Conservation (phyloP, 1,284 basidiomycete species). For the Mycena citricolor region DNA sequence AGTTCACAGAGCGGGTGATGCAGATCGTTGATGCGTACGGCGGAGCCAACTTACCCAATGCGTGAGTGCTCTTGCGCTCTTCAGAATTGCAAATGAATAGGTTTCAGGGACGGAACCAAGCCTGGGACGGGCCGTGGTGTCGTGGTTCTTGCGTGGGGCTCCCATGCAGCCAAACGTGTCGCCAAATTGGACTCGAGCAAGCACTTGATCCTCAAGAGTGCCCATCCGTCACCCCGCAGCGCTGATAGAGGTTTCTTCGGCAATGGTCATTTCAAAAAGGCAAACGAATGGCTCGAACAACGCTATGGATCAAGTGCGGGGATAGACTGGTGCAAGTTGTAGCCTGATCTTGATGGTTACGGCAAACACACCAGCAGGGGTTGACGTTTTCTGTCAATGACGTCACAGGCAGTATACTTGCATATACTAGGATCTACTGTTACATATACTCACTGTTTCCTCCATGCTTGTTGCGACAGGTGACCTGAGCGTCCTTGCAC, state of each 20-base stretch:
- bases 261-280: constrained; percentile 87
- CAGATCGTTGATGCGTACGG: constrained; percentile 74
- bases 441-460: no score
- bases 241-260: constrained; percentile 79
- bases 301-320: constrained; percentile 71
- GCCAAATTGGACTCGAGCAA: constrained; percentile 80
- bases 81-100: constrained; percentile 25
- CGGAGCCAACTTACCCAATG: constrained; percentile 65
- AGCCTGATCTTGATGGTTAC: constrained; percentile 15
- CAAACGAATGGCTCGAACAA: constrained; percentile 79
- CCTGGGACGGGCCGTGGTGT: constrained; percentile 64
- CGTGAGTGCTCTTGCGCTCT: background rate
- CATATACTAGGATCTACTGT: no score
- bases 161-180: constrained; percentile 83
- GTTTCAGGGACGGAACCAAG: constrained; percentile 38
- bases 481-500: no score
- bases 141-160: constrained; percentile 91
- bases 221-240: constrained; percentile 31
- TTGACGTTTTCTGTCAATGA: no score
- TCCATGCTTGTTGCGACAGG: no score
- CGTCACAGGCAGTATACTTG: no score
- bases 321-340: constrained; percentile 75
- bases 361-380: no score
- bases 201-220: constrained; percentile 82
- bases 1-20: constrained; percentile 73